phyloP scores from a whole-genome alignment of 139 green algal genomes.

The Astrephomene gubernaculifera region DNA sequence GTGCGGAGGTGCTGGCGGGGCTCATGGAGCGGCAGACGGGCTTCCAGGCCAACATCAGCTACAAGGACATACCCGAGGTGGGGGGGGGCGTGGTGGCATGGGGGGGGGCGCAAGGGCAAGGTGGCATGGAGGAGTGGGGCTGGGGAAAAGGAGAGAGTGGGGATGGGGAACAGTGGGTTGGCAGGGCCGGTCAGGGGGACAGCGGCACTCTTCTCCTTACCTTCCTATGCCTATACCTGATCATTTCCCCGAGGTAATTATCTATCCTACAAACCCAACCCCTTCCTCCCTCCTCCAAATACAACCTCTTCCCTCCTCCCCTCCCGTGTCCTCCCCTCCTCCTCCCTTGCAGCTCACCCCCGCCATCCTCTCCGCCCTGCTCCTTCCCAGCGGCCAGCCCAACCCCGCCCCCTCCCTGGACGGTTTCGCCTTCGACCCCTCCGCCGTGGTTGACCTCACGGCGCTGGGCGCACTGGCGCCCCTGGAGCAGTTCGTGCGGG shows the following conservation, averaged over 20 bases:
- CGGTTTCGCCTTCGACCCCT: constrained; percentile 30
- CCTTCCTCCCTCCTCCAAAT: background rate
- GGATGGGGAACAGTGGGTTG: background rate
- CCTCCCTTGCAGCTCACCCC: background rate
- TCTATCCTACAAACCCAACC: background rate
- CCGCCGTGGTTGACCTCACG: constrained; percentile 30
- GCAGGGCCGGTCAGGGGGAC: background rate
- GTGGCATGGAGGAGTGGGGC: background rate
- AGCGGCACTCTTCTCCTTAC: background rate
- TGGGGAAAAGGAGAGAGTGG: too few species aligned
- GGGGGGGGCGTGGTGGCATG: background rate
- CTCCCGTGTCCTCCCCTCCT: background rate
- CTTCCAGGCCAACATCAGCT: constrained; percentile 1
- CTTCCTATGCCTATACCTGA: background rate
- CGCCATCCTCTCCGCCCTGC: background rate
- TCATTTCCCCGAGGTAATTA: too few species aligned
- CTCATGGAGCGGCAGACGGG: background rate
- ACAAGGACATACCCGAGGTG: background rate
- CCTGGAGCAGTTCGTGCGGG: constrained; percentile 21
- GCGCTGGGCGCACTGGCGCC: constrained; percentile 1
- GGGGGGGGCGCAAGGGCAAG: background rate
- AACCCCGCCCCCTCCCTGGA: too few species aligned
- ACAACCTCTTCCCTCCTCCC: background rate
- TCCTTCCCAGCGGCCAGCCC: background rate
- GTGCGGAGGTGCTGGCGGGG: background rate